Conservation (phyloP, 1,284 basidiomycete genomes). For the Xerocomus cyaneibrunnescens region DNA sequence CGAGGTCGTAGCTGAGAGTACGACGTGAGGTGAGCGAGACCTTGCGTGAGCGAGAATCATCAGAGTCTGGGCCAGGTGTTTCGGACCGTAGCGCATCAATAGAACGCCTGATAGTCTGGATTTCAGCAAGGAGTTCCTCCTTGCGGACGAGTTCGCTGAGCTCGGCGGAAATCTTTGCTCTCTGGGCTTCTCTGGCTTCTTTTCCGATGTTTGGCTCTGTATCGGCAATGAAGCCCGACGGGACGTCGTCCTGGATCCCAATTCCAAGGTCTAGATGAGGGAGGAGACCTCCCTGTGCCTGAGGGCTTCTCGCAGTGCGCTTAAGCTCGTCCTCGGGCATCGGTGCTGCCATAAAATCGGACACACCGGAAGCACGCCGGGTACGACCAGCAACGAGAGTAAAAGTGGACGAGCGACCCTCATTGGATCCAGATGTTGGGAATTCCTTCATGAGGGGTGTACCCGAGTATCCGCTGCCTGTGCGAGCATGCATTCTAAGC, state of each 20-base stretch:
- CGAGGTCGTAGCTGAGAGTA: slow-evolving; percentile 64
- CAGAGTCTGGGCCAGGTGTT: slow-evolving; percentile 56
- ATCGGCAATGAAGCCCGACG: slow-evolving; percentile 59
- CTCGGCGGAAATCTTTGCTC: slow-evolving; percentile 43
- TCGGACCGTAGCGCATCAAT: slow-evolving; percentile 72
- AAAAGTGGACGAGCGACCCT: slow-evolving; percentile 48
- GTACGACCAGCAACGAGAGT: slow-evolving; percentile 51
- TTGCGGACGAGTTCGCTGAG: slow-evolving; percentile 63
- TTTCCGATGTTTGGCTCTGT: slow-evolving; percentile 26
- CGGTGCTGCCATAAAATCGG: slow-evolving; percentile 67
- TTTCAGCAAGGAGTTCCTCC: slow-evolving; percentile 70
- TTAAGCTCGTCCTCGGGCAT: slow-evolving; percentile 57
- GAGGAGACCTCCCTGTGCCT: slow-evolving; percentile 54
- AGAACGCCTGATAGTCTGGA: slow-evolving; percentile 72
- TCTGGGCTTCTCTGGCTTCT: slow-evolving; percentile 40
- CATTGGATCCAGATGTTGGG: slow-evolving; percentile 49
- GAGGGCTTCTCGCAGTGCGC: slow-evolving; percentile 48
- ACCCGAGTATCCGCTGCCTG: slow-evolving; percentile 56
- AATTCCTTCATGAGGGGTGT: slow-evolving; percentile 61
- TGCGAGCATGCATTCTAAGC: slow-evolving; percentile 56
- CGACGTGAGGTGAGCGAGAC: slow-evolving; percentile 66
- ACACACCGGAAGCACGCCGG: slow-evolving; percentile 63
- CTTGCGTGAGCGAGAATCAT: slow-evolving; percentile 55
- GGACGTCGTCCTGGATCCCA: slow-evolving; percentile 71
- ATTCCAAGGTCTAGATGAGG: slow-evolving; percentile 72